Evolutionary conservation across 345 rosid species (phyloP), one percentile per base, ranked within the genome.

Genomic region (Acer campestre): DNA sequence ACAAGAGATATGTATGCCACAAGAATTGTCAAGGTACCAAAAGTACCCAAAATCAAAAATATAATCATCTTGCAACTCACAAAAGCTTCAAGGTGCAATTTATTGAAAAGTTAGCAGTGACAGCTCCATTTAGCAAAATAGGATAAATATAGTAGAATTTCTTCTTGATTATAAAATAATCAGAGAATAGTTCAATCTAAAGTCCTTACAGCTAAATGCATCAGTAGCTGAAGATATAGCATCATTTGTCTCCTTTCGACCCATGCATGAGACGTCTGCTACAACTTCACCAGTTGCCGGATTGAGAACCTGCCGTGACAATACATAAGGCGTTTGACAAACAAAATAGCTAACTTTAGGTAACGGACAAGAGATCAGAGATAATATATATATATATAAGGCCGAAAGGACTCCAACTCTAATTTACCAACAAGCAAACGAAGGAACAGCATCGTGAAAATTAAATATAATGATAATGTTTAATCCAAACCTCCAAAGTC

Each of bases 281-380:
- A 96, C 64, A 76, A 86, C 86, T 76, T 92, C 90, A 69, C 99
- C 98, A 0, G 93, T 96, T 23, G 98, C 94, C 9, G 98, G 98
- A 85, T 96, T 94, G 79, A 77, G 72, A 79, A 96, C 97, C 99
- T 96, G 88, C 59, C 71, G n/a, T 23, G 61, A 44, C 46, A 78
- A 68, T 42, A 38, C 46, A 73, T 29, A 1, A n/a, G 22, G 31
- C 10, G 11, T 10, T 31, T 44, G 10, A 31, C 66, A 70, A 27
- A 70, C 38, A 70, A 17, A 12, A 49, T 14, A 31, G 38, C 40
- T n/a, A 61, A 35, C 44, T 67, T 42, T 20, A 46, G 9, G 22
- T 66, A 80, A 63, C 61, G 40, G 38, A 56, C n/a, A 2, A 42
- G 9, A 22, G 10, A 76, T 10, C 23, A 38, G 27, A 48, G 16